Percentiles rank a stretch among this genome's conserved stretches.
phyloP scores from a whole-genome alignment of 257 asterid genomes.

The Jacaranda copaia region DNA sequence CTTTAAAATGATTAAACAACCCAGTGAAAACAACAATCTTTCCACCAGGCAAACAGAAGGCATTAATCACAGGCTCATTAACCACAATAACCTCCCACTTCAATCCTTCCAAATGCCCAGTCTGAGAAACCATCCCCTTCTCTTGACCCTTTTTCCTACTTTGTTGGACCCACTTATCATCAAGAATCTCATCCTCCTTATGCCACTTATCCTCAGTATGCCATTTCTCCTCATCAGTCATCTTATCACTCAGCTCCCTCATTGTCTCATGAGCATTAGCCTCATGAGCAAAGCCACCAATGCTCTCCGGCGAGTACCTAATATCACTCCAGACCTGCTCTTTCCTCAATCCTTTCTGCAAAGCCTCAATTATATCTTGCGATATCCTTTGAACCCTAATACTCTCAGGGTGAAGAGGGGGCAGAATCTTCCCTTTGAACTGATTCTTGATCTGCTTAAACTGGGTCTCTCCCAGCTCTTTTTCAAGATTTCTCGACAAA shows the following conservation, averaged over 20 bases:
- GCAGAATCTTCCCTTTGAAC: constrained; percentile 77
- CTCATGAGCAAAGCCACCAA: constrained; percentile 28
- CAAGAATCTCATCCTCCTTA: constrained; percentile 83
- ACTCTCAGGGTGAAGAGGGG: constrained; percentile 90
- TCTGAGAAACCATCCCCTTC: constrained; percentile 59
- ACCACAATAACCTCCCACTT: constrained; percentile 94
- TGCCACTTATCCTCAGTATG: constrained; percentile 63
- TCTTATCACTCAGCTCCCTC: constrained; percentile 46
- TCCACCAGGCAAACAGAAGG: constrained; percentile 92
- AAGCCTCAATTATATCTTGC: constrained; percentile 71
- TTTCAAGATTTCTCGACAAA: constrained; percentile 64
- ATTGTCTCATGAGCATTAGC: constrained; percentile 43
- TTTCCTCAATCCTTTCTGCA: constrained; percentile 81
- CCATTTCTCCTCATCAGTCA: constrained; percentile 63
- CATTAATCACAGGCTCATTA: constrained; percentile 75
- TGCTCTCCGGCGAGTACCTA: constrained; percentile 56
- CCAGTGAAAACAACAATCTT: constrained; percentile 96
- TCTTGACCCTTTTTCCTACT: constrained; percentile 76
- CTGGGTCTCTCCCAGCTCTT: constrained; percentile 65
- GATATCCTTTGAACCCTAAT: constrained; percentile 77
- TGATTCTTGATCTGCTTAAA: constrained; percentile 56
- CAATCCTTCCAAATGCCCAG: constrained; percentile 77
- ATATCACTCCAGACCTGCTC: constrained; percentile 83
- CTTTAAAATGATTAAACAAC: constrained; percentile 74
- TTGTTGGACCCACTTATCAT: constrained; percentile 85